Base-by-base conservation (phyloP, 768 basidiomycete genomes). In the Termitomyces sp. region DNA sequence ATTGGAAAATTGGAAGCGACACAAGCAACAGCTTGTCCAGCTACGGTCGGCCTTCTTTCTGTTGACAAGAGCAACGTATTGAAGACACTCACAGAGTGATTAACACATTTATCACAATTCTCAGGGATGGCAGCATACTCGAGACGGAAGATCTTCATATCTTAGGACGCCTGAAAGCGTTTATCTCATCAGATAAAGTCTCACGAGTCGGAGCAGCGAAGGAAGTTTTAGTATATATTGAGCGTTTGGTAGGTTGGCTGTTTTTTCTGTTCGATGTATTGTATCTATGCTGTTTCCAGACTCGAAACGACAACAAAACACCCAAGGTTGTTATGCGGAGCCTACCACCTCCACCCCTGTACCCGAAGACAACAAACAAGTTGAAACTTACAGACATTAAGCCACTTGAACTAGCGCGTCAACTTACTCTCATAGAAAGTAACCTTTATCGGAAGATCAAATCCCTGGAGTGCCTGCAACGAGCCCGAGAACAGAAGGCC, bases 341-440 rank as follows among this genome's bases (percentile, higher is more conserved):
- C 20, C 72, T 78, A 5, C 86, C 92, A 18, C 94, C 94, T 0
- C 72, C 86, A 12, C 80, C 92, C 3, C 85, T 95, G 54, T 54
- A 86, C 9, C 94, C 94, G 2, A 89, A 84, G 69, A 73, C 78
- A 42, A 75, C 72, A 58, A 87, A 84, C 74, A 88, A 84, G 70
- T 70, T 95, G 59, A 93, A 92, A 61, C 75, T 98, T 8, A 72
- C 85, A 22, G 94, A 98, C 66, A 82, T 98, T 47, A 90, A 96
- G 62, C 79, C 94, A 1, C 72, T 94, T 55, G 96, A 98, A 72
- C 71, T 98, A n/a, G 96, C 95, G 0, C 81, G 96, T 30, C 96
- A 98, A 69, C 73, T 98, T 60, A 98, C 96, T 0, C 86, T 97
- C 59, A 79, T 95, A 76, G 96, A 98, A 71, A 90, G 88, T 62